Evolutionary conservation across 257 asterid genomes (phyloP), one percentile per base, ranked within the genome.

Genomic region (Prunella vulgaris): DNA sequence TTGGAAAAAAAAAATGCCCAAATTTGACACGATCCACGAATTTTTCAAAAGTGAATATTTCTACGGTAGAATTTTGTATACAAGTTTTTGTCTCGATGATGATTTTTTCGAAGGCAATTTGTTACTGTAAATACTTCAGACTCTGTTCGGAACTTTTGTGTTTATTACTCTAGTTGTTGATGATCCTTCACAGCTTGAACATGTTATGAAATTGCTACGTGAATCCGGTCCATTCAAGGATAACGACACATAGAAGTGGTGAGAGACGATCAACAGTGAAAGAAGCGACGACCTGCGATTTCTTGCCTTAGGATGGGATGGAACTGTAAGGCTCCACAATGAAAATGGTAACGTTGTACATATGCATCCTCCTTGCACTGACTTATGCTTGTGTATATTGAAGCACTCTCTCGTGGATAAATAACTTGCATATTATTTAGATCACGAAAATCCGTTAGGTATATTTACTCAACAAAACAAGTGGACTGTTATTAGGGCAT

Each of bases 181-280:
- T 60, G 58, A 63, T 69, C 64, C 48, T 71, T 76, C 4, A 40
- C 92, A 93, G 97, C 84, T 93, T 59, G 87, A 87, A 57, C 88
- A 60, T 56, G 99, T 91, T 28, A 88, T 81, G 89, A 82, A 85
- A 68, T 9, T 90, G 56, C 69, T 93, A 68, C 87, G 79, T 5
- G 97, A 93, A 44, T 84, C 94, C 14, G 85, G 99, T 13, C 99
- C 97, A 14, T 90, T 90, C 60, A 93, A 93, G 86, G 91, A 90
- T 60, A 60, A 74, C 42, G 18, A 30, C 20, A 6, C 10, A n/a
- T 53, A 78, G 79, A 80, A 67, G 75, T 17, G 72, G n/a, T 24
- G 73, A 71, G 44, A 22, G 0, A 25, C 28, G 56, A n/a, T n/a
- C n/a, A n/a, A n/a, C n/a, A n/a, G n/a, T n/a, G n/a, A n/a, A 35